A percentile compares a stretch with the other conserved stretches of the same genome.
Evolutionary conservation across 108 stramenopile species (phyloP).

Genomic region (Nitzschia putrida): DNA sequence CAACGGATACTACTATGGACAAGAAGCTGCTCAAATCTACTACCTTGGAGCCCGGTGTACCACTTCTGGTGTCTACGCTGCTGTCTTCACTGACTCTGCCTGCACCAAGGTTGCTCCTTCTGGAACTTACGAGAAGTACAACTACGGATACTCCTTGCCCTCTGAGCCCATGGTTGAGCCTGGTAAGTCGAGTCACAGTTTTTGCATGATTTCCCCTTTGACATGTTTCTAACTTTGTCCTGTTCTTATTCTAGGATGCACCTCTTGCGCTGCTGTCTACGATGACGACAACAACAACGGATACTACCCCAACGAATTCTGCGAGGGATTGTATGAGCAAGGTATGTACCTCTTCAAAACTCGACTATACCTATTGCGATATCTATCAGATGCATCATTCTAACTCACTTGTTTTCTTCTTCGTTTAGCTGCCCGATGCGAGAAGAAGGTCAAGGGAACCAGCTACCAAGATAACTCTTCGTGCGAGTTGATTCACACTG

Average conservation of each 20-base stretch:
- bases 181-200: constrained; percentile 9
- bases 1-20: constrained; percentile 49
- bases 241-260: constrained; percentile 5
- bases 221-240: neutral
- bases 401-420: neutral
- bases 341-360: neutral
- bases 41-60: constrained; percentile 78
- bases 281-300: constrained; percentile 36
- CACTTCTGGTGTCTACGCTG: constrained; percentile 60
- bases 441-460: constrained; percentile 43
- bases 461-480: constrained; percentile 55
- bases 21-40: constrained; percentile 47
- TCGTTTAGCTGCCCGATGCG: constrained; percentile 57
- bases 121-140: constrained; percentile 59
- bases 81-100: constrained; percentile 63
- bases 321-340: constrained; percentile 57
- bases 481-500: constrained; percentile 53
- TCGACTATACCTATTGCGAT: neutral
- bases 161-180: constrained; percentile 44
- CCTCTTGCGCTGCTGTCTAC: constrained; percentile 51
- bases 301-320: constrained; percentile 50
- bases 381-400: neutral
- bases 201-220: constrained; percentile 14
- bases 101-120: constrained; percentile 61
- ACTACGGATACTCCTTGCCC: constrained; percentile 59